Evolutionary conservation across 495 filamentous ascomycete genomes (phyloP).

Genomic region (Antarctomyces pellizariae): DNA sequence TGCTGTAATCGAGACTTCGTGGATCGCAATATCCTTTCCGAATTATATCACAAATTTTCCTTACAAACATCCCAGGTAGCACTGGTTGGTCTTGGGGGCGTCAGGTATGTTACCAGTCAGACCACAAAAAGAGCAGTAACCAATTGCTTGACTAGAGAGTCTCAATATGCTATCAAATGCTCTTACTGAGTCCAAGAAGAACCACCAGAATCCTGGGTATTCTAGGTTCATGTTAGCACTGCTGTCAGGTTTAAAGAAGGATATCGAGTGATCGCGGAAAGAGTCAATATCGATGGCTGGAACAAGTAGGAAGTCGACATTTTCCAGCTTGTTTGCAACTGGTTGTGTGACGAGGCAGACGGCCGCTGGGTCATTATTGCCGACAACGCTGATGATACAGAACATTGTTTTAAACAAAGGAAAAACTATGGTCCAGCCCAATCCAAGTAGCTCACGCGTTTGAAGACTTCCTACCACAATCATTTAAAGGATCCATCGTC

Average conservation of each 20-base stretch:
- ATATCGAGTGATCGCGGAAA: conserved; percentile 16
- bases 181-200: conserved; percentile 9
- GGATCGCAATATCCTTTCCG: too few relatives aligned
- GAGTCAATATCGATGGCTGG: conserved; percentile 13
- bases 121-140: too few relatives aligned
- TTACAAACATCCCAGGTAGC: too few relatives aligned
- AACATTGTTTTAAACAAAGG: conserved; percentile 1
- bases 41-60: too few relatives aligned
- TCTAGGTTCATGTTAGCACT: conserved; percentile 20
- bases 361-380: conserved; percentile 19
- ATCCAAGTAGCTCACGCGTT: conserved; percentile 2
- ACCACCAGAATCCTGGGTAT: conserved; percentile 11
- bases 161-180: too few relatives aligned
- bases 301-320: conserved; percentile 14
- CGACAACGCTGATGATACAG: conserved; percentile 19
- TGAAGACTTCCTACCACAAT: conserved; percentile 11
- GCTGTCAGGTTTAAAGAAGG: conserved; percentile 15
- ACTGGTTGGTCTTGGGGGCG: too few relatives aligned
- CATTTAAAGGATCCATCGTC: conserved; percentile 10
- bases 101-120: too few relatives aligned
- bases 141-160: too few relatives aligned
- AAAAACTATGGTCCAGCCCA: conserved; percentile 2
- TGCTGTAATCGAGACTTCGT: too few relatives aligned
- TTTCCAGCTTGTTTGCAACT: conserved; percentile 14
- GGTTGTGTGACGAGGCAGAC: conserved; percentile 16